Evolutionary conservation across 805 yeast species (phyloP).

Genomic region (Kuraishia molischiana): DNA sequence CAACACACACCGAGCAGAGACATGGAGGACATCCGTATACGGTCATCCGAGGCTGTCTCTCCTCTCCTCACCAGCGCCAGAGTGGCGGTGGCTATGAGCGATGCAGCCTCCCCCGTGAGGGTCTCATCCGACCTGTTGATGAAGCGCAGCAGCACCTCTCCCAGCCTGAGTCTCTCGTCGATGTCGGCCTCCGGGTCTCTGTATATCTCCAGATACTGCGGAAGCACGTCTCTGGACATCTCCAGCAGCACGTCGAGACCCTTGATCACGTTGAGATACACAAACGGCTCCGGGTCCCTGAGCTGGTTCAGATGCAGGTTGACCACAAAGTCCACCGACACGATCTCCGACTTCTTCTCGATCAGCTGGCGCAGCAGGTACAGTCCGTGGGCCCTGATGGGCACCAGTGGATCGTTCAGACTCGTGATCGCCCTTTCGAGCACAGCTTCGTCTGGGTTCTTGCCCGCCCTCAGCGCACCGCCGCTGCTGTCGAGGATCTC

Average conservation of each 20-base stretch:
- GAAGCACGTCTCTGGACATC: slow-evolving; percentile 27
- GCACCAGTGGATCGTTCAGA: slow-evolving; percentile 70
- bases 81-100: slow-evolving; percentile 31
- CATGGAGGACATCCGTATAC: slow-evolving; percentile 78
- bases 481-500: slow-evolving; percentile 18
- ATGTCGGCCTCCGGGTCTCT: slow-evolving; percentile 15
- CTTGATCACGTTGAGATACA: slow-evolving; percentile 77
- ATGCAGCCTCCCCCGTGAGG: slow-evolving; percentile 34
- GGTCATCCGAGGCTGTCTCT: slow-evolving; percentile 32
- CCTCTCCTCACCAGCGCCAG: slow-evolving; percentile 18
- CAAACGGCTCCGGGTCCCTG: slow-evolving; percentile 75
- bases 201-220: slow-evolving; percentile 29
- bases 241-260: slow-evolving; percentile 59
- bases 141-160: slow-evolving; percentile 67
- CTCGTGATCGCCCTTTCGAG: slow-evolving; percentile 55
- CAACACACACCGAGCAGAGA: slow-evolving; percentile 72
- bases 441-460: slow-evolving; percentile 21
- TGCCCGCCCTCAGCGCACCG: slow-evolving; percentile 6
- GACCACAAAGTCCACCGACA: slow-evolving; percentile 44
- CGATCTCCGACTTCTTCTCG: slow-evolving; percentile 35
- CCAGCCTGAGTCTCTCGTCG: slow-evolving; percentile 69
- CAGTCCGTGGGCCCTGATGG: slow-evolving; percentile 82
- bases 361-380: slow-evolving; percentile 49
- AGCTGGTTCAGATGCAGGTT: slow-evolving; percentile 55
- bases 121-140: slow-evolving; percentile 39